Percentiles rank a stretch among this genome's conserved stretches.
Conservation (phyloP, 1,284 basidiomycete species). For the Ceratobasidium sp. region DNA sequence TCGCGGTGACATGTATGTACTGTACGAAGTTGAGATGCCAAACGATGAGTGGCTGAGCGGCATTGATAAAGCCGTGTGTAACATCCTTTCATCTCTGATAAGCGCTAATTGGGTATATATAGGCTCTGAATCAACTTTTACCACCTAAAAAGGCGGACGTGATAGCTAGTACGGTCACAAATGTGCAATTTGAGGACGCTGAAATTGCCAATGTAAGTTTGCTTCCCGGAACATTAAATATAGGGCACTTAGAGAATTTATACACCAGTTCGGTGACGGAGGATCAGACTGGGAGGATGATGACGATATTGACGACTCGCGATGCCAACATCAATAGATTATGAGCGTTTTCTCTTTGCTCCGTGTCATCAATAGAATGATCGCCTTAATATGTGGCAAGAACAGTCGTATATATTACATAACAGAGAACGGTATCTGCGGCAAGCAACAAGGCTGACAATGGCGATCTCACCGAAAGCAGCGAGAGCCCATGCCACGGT, state of each 20-base stretch:
- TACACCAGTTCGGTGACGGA: neutral
- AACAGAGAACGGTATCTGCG: neutral
- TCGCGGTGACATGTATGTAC: constrained; percentile 85
- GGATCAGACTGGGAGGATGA: constrained; percentile 61
- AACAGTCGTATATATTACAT: constrained; percentile 28
- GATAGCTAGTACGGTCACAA: constrained; percentile 75
- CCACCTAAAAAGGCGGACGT: constrained; percentile 81
- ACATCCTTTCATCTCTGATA: constrained; percentile 27
- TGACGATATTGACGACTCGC: constrained; percentile 69
- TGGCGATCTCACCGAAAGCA: neutral
- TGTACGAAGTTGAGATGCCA: constrained; percentile 89
- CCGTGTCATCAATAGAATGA: no score
- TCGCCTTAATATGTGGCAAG: neutral
- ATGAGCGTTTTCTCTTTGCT: neutral
- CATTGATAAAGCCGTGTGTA: constrained; percentile 69
- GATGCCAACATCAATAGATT: constrained; percentile 50
- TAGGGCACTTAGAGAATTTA: constrained; percentile 68
- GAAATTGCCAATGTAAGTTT: constrained; percentile 83
- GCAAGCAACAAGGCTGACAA: no score
- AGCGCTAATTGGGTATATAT: constrained; percentile 34
- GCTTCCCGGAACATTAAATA: constrained; percentile 69
- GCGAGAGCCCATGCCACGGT: neutral
- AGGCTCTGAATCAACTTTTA: constrained; percentile 75
- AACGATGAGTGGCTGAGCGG: constrained; percentile 73
- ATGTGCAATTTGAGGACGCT: constrained; percentile 78